These are phyloP conservation scores for Helicostylum pulchrum DNA, from an alignment of 192 early-diverging fungal species.

Conservation along the genomic window DNA sequence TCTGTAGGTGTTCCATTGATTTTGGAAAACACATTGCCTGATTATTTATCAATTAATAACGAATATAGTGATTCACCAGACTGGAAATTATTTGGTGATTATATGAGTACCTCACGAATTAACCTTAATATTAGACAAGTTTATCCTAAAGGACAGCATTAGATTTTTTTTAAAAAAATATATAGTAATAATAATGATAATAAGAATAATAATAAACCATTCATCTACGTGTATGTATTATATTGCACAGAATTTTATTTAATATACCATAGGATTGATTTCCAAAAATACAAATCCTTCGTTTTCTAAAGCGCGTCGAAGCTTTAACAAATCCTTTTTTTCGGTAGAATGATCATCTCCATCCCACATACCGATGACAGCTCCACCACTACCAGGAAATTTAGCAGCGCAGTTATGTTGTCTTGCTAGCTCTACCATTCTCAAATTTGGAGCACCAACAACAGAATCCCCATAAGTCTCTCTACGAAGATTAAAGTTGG, in stretches of 20 bases:
- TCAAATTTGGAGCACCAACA: slow-evolving; percentile 47
- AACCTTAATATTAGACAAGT: slow-evolving; percentile 95
- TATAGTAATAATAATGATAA: no score
- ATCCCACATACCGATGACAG: slow-evolving; percentile 54
- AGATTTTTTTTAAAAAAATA: background rate
- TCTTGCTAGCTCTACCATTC: slow-evolving; percentile 47
- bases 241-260: no score
- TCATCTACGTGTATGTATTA: no score
- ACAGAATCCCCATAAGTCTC: slow-evolving; percentile 48
- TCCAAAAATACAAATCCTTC: slow-evolving; percentile 43
- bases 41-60: background rate
- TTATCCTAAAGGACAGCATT: background rate
- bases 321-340: slow-evolving; percentile 18
- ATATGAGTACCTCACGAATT: slow-evolving; percentile 68
- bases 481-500: slow-evolving; percentile 53
- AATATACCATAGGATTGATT: slow-evolving; percentile 12
- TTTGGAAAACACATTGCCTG: slow-evolving; percentile 24
- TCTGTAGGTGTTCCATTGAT: slow-evolving; percentile 28
- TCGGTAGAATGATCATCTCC: slow-evolving; percentile 13
- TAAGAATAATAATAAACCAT: no score
- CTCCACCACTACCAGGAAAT: slow-evolving; percentile 59
- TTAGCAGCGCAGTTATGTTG: slow-evolving; percentile 51
- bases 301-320: slow-evolving; percentile 34
- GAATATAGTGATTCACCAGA: slow-evolving; percentile 29
- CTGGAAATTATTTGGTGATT: slow-evolving; percentile 67